Evolutionary conservation across 164 flowering plant species (phyloP), one percentile per base, ranked within the genome.

Genomic region (Saururus chinensis): DNA sequence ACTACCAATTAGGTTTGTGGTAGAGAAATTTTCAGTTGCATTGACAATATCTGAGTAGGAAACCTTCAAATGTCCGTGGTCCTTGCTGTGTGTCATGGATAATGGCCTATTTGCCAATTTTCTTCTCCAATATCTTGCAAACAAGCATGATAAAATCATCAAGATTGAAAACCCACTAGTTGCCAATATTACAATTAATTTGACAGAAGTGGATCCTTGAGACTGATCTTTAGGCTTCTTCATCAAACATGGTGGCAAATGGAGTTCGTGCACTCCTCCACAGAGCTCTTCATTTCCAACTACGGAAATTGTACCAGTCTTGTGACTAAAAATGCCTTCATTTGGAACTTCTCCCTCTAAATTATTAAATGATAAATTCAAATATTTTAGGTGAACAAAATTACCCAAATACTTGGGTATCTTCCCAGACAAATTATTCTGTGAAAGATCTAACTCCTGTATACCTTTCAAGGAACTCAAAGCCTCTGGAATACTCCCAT

Each of bases 1-100:
- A 24, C 54, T 55, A 4, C 82, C 82, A 23, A 76, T 61, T 55
- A 76, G 51, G 62, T 74, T 76, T 4, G 40, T 59, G 5, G 62
- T n/a, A 24, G 78, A 70, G 21, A 79, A 76, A 9, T 73, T 75
- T 49, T 60, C 20, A 5, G 82, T 72, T n/a, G 80, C 74, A 24
- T 61, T 60, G 6, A 59, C 58, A 7, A 79, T 77, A 10, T 66
- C 70, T 13, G 53, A 40, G 37, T 71, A 74, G 17, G 78, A 67
- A 35, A 74, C 49, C 40, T 60, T 71, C 1, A 59, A 26, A 51
- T n/a, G n/a, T n/a, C n/a, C n/a, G 22, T 40, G 54, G 17, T 60
- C n/a, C 13, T 35, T 20, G 7, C 62, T 23, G 30, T 49, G 20
- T 20, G 4, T 9, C 9, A 59, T 16, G 19, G n/a, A n/a, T n/a